These are phyloP conservation scores for Cytospora schulzeri DNA, from an alignment of 2,329 filamentous ascomycete species.

Conservation along the genomic window DNA sequence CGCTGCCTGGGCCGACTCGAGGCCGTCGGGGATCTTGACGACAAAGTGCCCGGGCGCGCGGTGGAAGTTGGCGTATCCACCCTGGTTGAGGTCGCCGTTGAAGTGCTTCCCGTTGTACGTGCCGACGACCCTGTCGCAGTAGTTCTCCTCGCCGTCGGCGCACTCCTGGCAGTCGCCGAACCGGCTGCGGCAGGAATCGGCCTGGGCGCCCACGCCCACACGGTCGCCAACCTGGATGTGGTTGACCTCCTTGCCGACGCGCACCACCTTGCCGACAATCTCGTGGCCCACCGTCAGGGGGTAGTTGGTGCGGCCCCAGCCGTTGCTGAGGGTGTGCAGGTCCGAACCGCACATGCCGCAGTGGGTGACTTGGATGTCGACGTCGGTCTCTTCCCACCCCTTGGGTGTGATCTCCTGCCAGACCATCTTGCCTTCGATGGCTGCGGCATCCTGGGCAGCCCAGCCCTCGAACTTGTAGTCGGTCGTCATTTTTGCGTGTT, in stretches of 20 bases:
- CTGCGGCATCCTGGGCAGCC: conserved; percentile 46
- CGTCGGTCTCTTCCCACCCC: conserved; percentile 65
- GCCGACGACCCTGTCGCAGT: conserved; percentile 44
- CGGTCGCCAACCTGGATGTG: conserved; percentile 61
- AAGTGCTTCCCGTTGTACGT: conserved; percentile 56
- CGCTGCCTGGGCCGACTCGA: conserved; percentile 46
- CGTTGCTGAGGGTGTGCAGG: conserved; percentile 59
- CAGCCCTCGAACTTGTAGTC: conserved; percentile 55
- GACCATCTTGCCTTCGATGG: conserved; percentile 54
- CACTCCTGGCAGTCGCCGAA: conserved; percentile 45
- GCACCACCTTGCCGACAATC: conserved; percentile 61
- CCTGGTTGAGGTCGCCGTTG: conserved; percentile 58
- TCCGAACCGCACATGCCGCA: conserved; percentile 69
- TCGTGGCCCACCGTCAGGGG: conserved; percentile 64
- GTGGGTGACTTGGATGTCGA: conserved; percentile 67
- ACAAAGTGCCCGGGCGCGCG: conserved; percentile 47
- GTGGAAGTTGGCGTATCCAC: conserved; percentile 48
- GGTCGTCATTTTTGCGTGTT: conserved; percentile 29
- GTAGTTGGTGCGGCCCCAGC: conserved; percentile 43
- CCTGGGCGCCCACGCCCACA: conserved; percentile 65
- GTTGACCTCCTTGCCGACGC: conserved; percentile 52
- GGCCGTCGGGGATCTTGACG: conserved; percentile 45
- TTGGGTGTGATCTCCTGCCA: conserved; percentile 63
- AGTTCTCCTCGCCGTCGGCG: conserved; percentile 41
- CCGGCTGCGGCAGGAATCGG: conserved; percentile 51